Base-by-base conservation (phyloP, 805 yeast genomes). In the Candida andamanensis region DNA sequence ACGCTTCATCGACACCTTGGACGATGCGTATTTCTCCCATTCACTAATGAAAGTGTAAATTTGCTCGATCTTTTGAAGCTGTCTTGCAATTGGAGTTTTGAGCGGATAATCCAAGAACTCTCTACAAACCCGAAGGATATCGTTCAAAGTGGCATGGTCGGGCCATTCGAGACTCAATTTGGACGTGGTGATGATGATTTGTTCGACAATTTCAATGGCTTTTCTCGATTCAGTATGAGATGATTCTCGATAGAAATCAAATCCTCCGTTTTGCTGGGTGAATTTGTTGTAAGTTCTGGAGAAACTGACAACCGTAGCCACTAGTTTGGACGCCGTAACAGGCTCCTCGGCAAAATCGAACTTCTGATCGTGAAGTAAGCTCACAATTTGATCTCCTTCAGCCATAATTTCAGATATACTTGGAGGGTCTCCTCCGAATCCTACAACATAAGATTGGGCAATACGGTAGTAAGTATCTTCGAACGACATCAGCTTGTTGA, bases 11-110 rank as follows among this genome's bases (percentile, higher is more conserved):
- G 94, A 73, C 1, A 83, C 89, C 31, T 83, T 80, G 8, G 77
- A 68, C 17, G 87, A 77, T 1, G 97, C 95, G 56, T 84, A 87
- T 42, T 85, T 82, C 53, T 92, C 92, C 97, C 98, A 92, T 52
- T 92, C 97, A 16, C 80, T 70, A 39, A 89, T 69, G 49, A 74
- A 79, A 0, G 86, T 82, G 49, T 84, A 85, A 17, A 90, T 73
- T 50, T 85, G 95, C 56, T 92, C 98, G 21, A 86, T 60, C 55
- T 89, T 89, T 30, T 80, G 83, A 26, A 94, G 63, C 35, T 80
- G 69, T 44, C 82, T 73, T 7, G 89, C 89, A 20, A 92, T 58
- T 0, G 98, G 92, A 0, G 84, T 75, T 18, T 66, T 60, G 2
- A 78, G 65, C 0, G 95, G 74, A 46, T 66, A 80, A 3, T 56